Evolutionary conservation across 139 green algal species (phyloP).

Genomic region (Coelastrella sp.): DNA sequence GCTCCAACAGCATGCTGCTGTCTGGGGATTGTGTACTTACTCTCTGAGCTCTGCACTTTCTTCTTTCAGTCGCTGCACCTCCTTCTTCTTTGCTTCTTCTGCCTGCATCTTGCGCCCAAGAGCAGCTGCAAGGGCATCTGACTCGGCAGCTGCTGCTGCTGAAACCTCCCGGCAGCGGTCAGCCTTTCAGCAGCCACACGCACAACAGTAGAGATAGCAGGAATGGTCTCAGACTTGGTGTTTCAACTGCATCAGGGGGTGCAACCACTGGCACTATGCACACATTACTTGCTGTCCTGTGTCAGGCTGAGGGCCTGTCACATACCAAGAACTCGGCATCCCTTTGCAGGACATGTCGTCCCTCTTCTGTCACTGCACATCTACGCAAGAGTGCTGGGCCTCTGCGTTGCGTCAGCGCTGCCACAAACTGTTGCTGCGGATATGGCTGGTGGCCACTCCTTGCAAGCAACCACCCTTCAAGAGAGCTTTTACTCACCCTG

Average conservation of each 20-base stretch:
- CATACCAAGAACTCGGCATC: too few relatives aligned
- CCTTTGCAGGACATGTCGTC: too few relatives aligned
- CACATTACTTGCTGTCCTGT: neutral
- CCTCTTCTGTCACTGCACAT: too few relatives aligned
- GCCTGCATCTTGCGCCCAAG: constrained; percentile 53
- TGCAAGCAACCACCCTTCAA: neutral
- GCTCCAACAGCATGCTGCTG: neutral
- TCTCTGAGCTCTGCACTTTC: constrained; percentile 71
- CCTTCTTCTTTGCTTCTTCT: constrained; percentile 57
- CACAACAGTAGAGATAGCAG: neutral
- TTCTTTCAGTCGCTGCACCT: constrained; percentile 66
- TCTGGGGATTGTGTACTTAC: constrained; percentile 47
- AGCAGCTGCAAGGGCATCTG: constrained; percentile 54
- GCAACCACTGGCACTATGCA: neutral
- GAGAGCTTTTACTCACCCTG: neutral
- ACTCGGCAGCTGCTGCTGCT: constrained; percentile 24
- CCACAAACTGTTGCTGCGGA: too few relatives aligned
- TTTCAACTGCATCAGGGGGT: neutral
- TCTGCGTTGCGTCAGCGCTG: too few relatives aligned
- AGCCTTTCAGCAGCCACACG: constrained; percentile 1
- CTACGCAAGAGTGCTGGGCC: too few relatives aligned
- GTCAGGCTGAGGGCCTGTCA: too few relatives aligned
- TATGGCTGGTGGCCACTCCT: neutral
- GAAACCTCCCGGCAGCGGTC: constrained; percentile 23
- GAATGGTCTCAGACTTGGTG: neutral